A percentile compares a stretch with the other conserved stretches of the same genome.
Conservation (phyloP, 352 stramenopile species). For the Globisporangium okanoganense region DNA sequence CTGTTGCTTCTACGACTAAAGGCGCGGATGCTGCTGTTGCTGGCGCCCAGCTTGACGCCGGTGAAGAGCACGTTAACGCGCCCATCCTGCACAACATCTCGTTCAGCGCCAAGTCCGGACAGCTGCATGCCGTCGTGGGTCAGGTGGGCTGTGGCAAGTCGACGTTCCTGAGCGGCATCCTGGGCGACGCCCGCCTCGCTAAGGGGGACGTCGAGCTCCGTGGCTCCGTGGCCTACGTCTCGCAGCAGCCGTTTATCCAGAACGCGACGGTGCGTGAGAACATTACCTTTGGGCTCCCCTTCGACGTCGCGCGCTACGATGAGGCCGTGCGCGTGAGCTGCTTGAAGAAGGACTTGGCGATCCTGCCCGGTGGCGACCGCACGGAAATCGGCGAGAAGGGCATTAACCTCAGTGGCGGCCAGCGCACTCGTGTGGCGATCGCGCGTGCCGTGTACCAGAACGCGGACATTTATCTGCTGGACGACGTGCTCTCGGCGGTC, state of each 20-base stretch:
- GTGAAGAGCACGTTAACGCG: slow-evolving; percentile 8
- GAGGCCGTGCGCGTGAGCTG: slow-evolving; percentile 46
- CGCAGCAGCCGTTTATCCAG: slow-evolving; percentile 95
- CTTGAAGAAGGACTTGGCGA: slow-evolving; percentile 46
- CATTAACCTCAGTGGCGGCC: slow-evolving; percentile 93
- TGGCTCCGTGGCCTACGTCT: slow-evolving; percentile 91
- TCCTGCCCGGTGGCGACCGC: slow-evolving; percentile 80
- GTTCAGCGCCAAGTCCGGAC: slow-evolving; percentile 60
- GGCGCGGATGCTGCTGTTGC: slow-evolving; percentile 19
- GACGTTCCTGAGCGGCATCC: slow-evolving; percentile 57
- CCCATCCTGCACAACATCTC: slow-evolving; percentile 52
- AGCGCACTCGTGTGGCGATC: slow-evolving; percentile 86
- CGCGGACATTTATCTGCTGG: slow-evolving; percentile 89
- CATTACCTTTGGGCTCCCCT: slow-evolving; percentile 91
- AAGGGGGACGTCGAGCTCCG: slow-evolving; percentile 54
- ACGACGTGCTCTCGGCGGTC: slow-evolving; percentile 93
- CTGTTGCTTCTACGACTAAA: slow-evolving; percentile 18
- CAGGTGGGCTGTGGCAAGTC: slow-evolving; percentile 66
- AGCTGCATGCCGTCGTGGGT: slow-evolving; percentile 62
- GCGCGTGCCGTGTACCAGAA: slow-evolving; percentile 80
- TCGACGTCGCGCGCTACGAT: slow-evolving; percentile 53
- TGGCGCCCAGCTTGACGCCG: slow-evolving; percentile 23
- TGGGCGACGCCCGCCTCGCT: slow-evolving; percentile 55
- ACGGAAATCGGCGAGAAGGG: slow-evolving; percentile 97
- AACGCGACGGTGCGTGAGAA: slow-evolving; percentile 96